phyloP scores from a whole-genome alignment of 192 early-diverging fungal genomes.

The Rhizoclosmatium sp. region DNA sequence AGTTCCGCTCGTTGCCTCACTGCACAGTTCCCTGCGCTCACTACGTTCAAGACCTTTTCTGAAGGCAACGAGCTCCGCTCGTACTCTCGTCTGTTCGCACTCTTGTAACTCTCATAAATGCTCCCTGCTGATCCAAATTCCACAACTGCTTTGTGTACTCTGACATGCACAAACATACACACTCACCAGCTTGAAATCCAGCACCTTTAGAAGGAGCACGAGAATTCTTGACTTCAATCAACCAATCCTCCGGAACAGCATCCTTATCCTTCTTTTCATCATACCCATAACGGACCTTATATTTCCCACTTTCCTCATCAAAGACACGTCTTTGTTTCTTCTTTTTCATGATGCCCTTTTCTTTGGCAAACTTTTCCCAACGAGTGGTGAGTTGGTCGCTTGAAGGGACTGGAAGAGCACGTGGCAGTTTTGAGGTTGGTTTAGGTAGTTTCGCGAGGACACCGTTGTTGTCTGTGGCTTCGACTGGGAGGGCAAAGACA shows the following conservation, averaged over 20 bases:
- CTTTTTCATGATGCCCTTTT: constrained; percentile 90
- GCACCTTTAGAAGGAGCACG: too few relatives aligned
- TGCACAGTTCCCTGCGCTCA: too few relatives aligned
- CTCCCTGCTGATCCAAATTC: too few relatives aligned
- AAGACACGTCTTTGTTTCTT: constrained; percentile 85
- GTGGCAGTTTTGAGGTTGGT: constrained; percentile 72
- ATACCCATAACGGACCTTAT: constrained; percentile 91
- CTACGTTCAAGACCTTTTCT: too few relatives aligned
- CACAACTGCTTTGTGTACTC: too few relatives aligned
- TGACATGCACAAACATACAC: neutral
- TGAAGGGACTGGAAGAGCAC: constrained; percentile 94
- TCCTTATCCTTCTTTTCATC: constrained; percentile 74
- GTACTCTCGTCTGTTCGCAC: too few relatives aligned
- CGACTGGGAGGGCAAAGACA: constrained; percentile 81
- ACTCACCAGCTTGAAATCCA: neutral
- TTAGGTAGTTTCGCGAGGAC: constrained; percentile 82
- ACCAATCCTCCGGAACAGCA: constrained; percentile 78
- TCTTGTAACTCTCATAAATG: too few relatives aligned
- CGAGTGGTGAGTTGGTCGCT: constrained; percentile 82
- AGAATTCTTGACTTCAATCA: constrained; percentile 79
- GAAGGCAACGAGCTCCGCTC: too few relatives aligned
- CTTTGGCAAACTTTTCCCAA: constrained; percentile 98
- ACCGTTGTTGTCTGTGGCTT: constrained; percentile 66
- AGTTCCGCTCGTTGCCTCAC: too few relatives aligned
- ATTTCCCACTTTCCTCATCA: constrained; percentile 85